Base-by-base conservation (phyloP, 257 asterid genomes). In the Misopates orontium region DNA sequence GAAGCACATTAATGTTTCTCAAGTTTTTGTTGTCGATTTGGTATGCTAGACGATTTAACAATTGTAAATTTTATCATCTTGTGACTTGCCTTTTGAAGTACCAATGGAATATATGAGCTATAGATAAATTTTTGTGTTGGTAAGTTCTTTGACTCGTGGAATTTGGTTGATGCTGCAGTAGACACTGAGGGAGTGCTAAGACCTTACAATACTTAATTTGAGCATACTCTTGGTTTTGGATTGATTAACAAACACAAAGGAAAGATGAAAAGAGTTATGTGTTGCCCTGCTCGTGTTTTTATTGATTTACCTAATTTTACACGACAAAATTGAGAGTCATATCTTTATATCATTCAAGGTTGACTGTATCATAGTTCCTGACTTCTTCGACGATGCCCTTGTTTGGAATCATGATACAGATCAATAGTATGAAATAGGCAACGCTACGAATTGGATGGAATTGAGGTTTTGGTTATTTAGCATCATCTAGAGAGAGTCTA, bases 211-310 rank as follows among this genome's bases (percentile, higher is more conserved):
- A 4, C 42, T 39, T 69, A 48, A 39, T 18, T 51, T 54, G 42
- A 56, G 47, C 51, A 62, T 44, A 51, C 50, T 8, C 15, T 62
- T 68, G 74, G 65, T 67, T 60, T 52, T 6, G 18, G 66, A 62
- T 44, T 7, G 63, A 55, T 56, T 20, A 31, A 10, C 23, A 40
- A 17, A 64, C 39, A 54, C 22, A 41, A 14, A 23, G 22, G 36
- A 22, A n/a, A 14, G 21, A 19, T 21, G 18, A 19, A 24, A 54
- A 52, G 31, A 12, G 19, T 4, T 48, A 8, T 15, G 5, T 28
- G 36, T 0, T 25, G 22, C 58, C 17, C 20, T n/a, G 66, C 60
- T 31, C 51, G 8, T 65, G 15, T 7, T 58, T 65, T 66, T 19
- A 16, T 2, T 45, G 11, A 1, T 19, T 52, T 45, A 61, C 39